These are phyloP conservation scores for Ophiostoma fasciatum DNA, from an alignment of 2,329 filamentous ascomycete species.

Conservation along the genomic window DNA sequence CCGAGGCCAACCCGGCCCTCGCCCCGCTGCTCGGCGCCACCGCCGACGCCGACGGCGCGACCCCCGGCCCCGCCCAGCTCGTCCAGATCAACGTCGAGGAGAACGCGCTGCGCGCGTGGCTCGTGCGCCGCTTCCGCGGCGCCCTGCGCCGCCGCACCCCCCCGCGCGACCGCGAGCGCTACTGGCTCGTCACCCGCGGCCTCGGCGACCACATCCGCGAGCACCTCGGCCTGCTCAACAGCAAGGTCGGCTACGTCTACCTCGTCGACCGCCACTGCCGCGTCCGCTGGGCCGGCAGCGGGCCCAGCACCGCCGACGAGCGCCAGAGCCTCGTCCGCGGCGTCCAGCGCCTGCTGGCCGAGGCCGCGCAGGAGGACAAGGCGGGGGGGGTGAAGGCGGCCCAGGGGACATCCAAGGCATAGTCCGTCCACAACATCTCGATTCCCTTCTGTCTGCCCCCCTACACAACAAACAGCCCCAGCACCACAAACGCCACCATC, in stretches of 20 bases:
- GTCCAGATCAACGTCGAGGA: conserved; percentile 85
- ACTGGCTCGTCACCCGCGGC: conserved; percentile 45
- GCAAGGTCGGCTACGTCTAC: conserved; percentile 88
- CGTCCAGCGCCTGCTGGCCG: conserved; percentile 41
- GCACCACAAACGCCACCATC: conserved; percentile 8
- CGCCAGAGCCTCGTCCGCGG: conserved; percentile 50
- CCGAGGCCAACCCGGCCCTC: conserved; percentile 53
- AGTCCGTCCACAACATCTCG: too few relatives aligned
- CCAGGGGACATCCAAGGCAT: too few relatives aligned
- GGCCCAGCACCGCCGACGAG: conserved; percentile 49
- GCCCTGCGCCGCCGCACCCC: conserved; percentile 34
- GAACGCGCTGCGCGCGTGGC: conserved; percentile 50
- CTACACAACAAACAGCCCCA: conserved; percentile 12
- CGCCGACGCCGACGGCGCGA: conserved; percentile 14
- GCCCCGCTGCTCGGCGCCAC: conserved; percentile 40
- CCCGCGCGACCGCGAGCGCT: conserved; percentile 40
- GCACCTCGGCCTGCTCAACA: conserved; percentile 60
- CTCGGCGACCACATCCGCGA: conserved; percentile 47
- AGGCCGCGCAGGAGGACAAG: conserved; percentile 6
- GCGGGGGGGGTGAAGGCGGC: background rate
- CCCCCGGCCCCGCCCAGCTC: conserved; percentile 39
- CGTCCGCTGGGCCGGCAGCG: conserved; percentile 90
- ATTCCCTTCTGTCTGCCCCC: background rate
- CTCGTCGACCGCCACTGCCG: conserved; percentile 74
- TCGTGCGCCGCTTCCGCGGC: conserved; percentile 42